phyloP scores from a whole-genome alignment of 1,139 yeast species.

The Suhomyces panamericanus region DNA sequence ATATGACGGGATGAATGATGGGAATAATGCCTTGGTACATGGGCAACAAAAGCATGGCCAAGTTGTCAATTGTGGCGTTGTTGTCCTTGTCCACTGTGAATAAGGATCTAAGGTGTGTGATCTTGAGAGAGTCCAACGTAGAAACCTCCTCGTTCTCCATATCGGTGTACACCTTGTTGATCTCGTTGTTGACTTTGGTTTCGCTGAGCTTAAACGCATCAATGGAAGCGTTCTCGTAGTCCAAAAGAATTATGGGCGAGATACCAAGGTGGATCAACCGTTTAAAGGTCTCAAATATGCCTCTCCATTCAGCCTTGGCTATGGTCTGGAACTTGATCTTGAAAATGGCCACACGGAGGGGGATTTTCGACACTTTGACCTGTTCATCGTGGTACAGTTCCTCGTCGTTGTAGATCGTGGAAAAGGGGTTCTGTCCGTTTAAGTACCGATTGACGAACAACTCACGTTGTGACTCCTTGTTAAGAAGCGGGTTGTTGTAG shows the following conservation, averaged over 20 bases:
- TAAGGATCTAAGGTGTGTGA: constrained; percentile 31
- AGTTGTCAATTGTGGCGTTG: constrained; percentile 21
- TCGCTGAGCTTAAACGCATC: constrained; percentile 36
- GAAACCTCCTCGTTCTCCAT: constrained; percentile 16
- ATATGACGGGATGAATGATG: constrained; percentile 59
- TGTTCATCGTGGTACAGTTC: constrained; percentile 38
- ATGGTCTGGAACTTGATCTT: constrained; percentile 45
- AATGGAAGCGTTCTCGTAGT: constrained; percentile 33
- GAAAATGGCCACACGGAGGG: constrained; percentile 54
- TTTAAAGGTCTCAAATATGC: constrained; percentile 51
- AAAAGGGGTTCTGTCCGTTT: constrained; percentile 34
- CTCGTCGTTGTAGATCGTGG: constrained; percentile 34
- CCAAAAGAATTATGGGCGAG: constrained; percentile 28
- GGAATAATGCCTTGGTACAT: constrained; percentile 55
- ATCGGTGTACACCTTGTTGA: constrained; percentile 27
- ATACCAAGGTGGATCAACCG: constrained; percentile 54
- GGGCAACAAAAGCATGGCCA: constrained; percentile 42
- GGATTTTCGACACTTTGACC: constrained; percentile 33
- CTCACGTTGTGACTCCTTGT: constrained; percentile 36
- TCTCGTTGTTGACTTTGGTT: constrained; percentile 34
- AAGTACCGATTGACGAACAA: constrained; percentile 44
- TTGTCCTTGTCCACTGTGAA: constrained; percentile 19
- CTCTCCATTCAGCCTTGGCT: constrained; percentile 33
- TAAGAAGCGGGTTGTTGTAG: constrained; percentile 13
- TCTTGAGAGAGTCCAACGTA: constrained; percentile 25